Evolutionary conservation across 352 stramenopile species (phyloP).

Genomic region (Phytophthora foliorum): DNA sequence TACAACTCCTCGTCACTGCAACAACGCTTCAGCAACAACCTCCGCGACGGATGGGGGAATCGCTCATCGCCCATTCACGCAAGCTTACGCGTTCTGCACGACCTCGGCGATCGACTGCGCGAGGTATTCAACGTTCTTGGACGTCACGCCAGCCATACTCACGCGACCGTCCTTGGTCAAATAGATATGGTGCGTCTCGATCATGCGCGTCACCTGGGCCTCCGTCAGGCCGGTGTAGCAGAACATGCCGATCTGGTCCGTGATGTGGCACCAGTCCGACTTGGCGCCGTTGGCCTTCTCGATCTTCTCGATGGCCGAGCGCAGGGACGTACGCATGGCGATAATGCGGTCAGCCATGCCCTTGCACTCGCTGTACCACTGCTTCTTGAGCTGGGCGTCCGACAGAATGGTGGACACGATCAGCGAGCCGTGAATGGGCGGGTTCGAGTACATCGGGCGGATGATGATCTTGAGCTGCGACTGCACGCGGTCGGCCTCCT

Average conservation of each 20-base stretch:
- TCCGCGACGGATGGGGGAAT: conserved; percentile 4
- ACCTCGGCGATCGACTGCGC: conserved; percentile 96
- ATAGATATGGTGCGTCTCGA: conserved; percentile 98
- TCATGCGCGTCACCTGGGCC: conserved; percentile 95
- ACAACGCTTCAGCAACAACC: conserved; percentile 16
- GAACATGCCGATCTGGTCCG: conserved; percentile 99
- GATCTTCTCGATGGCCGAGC: conserved; percentile 83
- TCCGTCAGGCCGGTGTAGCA: conserved; percentile 97
- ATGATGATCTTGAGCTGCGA: conserved; percentile 99
- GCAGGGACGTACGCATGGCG: conserved; percentile 92
- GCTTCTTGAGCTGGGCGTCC: conserved; percentile 91
- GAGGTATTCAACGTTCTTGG: conserved; percentile 98
- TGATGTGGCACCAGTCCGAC: conserved; percentile 98
- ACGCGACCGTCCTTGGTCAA: conserved; percentile 98
- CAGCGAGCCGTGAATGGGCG: conserved; percentile 97
- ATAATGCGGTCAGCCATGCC: conserved; percentile 97
- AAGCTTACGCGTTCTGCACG: conserved; percentile 79
- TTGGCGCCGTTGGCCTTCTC: conserved; percentile 82
- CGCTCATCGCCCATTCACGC: conserved; percentile 9
- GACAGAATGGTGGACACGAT: conserved; percentile 98
- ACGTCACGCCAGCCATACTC: conserved; percentile 97
- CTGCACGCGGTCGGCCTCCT: conserved; percentile 96
- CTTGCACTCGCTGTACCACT: conserved; percentile 97
- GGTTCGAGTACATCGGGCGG: conserved; percentile 99
- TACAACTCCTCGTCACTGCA: conserved; percentile 31